Percentiles rank a stretch among this genome's conserved stretches.
Conservation (phyloP, 495 filamentous ascomycete genomes). For the Neurospora cerealis region DNA sequence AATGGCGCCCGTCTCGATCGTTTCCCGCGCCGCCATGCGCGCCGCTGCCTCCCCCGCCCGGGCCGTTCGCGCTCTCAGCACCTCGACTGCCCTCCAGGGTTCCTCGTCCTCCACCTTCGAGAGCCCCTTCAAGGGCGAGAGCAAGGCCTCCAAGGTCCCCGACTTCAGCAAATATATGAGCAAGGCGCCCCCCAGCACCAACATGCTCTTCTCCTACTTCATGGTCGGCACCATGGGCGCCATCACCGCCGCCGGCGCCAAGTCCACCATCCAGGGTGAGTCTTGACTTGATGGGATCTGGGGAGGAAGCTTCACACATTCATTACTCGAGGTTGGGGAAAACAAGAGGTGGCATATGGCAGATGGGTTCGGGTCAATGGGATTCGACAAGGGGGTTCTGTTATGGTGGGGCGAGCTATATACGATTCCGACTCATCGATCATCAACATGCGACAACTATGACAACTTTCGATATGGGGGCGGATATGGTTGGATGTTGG, state of each 20-base stretch:
- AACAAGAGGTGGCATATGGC: not conserved
- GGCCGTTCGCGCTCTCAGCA: constrained; percentile 37
- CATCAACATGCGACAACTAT: not conserved
- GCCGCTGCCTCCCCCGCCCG: constrained; percentile 24
- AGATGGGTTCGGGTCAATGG: not conserved
- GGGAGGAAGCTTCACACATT: not conserved
- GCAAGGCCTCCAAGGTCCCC: constrained; percentile 58
- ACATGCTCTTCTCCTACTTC: constrained; percentile 92
- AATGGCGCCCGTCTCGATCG: constrained; percentile 40
- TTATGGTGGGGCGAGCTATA: not conserved
- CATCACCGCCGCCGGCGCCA: constrained; percentile 82
- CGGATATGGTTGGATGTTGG: not conserved
- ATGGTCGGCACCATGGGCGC: constrained; percentile 94
- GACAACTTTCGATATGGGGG: not conserved
- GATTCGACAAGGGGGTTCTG: not conserved
- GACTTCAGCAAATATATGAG: constrained; percentile 82
- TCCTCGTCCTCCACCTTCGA: constrained; percentile 27
- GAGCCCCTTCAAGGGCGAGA: constrained; percentile 54
- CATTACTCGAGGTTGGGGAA: constrained; percentile 2
- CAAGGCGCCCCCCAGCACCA: constrained; percentile 50
- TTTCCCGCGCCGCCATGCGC: constrained; percentile 37
- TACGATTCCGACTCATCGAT: not conserved
- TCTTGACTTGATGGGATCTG: constrained; percentile 1
- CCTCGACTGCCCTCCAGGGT: constrained; percentile 28
- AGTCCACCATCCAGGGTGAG: constrained; percentile 93